These are phyloP conservation scores for Xylariaceae sp. DNA, from an alignment of 2,329 filamentous ascomycete species.

Conservation along the genomic window DNA sequence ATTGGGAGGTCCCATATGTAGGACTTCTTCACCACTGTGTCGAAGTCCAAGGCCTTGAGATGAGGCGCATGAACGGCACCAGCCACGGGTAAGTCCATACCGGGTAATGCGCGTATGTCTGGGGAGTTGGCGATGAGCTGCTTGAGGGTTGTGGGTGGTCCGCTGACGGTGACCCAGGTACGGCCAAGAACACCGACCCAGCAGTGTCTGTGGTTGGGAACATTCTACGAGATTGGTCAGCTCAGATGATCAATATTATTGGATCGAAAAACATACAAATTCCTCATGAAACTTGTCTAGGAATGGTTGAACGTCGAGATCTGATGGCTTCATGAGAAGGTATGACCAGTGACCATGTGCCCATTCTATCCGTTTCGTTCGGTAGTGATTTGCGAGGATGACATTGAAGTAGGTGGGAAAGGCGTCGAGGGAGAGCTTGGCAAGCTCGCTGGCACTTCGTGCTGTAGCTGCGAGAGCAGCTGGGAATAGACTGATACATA, in stretches of 20 bases:
- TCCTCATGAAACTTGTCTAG: slow-evolving; percentile 11
- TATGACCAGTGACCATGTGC: slow-evolving; percentile 12
- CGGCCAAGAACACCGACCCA: slow-evolving; percentile 11
- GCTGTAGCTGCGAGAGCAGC: slow-evolving; percentile 12
- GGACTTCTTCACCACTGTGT: slow-evolving; percentile 4
- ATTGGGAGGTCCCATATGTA: slow-evolving; percentile 12
- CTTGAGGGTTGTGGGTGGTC: slow-evolving; percentile 9
- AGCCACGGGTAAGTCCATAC: slow-evolving; percentile 5
- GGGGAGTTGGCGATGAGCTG: slow-evolving; percentile 5
- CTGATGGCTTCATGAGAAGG: slow-evolving; percentile 7
- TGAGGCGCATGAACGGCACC: slow-evolving; percentile 12
- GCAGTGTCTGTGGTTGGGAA: slow-evolving; percentile 8
- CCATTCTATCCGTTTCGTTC: slow-evolving; percentile 9
- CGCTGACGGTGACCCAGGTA: slow-evolving; percentile 11
- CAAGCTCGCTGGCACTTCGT: slow-evolving; percentile 8
- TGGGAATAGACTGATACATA: slow-evolving; percentile 13
- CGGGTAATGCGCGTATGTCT: background rate
- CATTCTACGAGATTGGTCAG: slow-evolving; percentile 3
- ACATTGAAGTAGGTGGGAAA: slow-evolving; percentile 11
- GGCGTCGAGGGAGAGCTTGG: slow-evolving; percentile 8
- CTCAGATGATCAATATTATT: background rate
- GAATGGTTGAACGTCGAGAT: slow-evolving; percentile 3
- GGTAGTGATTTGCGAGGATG: slow-evolving; percentile 6
- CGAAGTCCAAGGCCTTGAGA: slow-evolving; percentile 7
- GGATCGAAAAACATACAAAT: slow-evolving; percentile 2